phyloP scores from a whole-genome alignment of 495 filamentous ascomycete genomes.

The Penicillium samsonianum region DNA sequence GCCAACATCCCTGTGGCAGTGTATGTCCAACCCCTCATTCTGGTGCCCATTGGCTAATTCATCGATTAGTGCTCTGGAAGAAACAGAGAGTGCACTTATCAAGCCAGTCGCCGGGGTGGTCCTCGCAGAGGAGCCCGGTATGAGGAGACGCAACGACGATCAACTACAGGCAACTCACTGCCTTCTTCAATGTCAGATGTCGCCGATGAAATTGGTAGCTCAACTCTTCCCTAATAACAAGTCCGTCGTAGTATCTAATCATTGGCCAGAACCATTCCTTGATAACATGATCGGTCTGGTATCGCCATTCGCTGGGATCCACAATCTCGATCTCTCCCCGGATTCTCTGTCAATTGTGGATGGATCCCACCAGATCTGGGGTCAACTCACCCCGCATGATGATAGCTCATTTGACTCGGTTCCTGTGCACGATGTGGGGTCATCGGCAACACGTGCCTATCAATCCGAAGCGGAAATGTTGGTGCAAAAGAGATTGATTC shows the following conservation, averaged over 20 bases:
- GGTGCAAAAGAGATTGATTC: constrained; percentile 7
- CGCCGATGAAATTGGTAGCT: constrained; percentile 17
- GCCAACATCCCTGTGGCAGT: constrained; percentile 48
- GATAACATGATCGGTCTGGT: constrained; percentile 24
- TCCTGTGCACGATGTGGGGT: constrained; percentile 11
- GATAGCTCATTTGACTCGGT: constrained; percentile 22
- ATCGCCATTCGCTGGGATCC: constrained; percentile 20
- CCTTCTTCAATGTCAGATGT: constrained; percentile 9
- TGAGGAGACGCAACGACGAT: constrained; percentile 15
- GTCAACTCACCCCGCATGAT: constrained; percentile 25
- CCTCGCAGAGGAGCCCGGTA: constrained; percentile 36
- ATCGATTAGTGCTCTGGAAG: constrained; percentile 42
- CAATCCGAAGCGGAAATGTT: constrained; percentile 33
- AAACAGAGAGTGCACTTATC: constrained; percentile 47
- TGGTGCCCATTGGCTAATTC: neutral
- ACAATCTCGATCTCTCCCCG: constrained; percentile 24
- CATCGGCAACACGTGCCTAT: constrained; percentile 24
- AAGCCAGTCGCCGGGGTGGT: constrained; percentile 52
- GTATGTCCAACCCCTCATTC: constrained; percentile 31
- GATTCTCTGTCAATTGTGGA: constrained; percentile 16
- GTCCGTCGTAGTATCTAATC: neutral
- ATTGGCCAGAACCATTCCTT: constrained; percentile 16
- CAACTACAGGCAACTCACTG: neutral
- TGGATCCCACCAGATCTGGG: constrained; percentile 21
- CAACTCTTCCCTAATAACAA: too few species aligned